Evolutionary conservation across 1,284 basidiomycete species (phyloP).

Genomic region (Sanghuangporus baumii): DNA sequence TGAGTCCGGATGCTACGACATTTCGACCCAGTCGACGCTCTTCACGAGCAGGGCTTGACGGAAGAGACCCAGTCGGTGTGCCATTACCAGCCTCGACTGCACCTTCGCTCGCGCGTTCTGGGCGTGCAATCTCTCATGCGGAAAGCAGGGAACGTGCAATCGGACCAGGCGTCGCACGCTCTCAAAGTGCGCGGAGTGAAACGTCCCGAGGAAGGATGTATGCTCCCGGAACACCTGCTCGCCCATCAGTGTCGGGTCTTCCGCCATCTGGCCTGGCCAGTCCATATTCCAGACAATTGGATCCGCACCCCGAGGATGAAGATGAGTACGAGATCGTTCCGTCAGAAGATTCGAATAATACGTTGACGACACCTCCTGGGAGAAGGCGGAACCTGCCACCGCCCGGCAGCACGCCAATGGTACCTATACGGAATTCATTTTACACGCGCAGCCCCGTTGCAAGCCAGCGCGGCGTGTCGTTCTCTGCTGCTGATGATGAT

Average conservation of each 20-base stretch:
- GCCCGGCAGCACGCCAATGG: not conserved
- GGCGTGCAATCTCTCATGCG: slow-evolving; percentile 4
- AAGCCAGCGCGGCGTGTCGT: slow-evolving; percentile 1
- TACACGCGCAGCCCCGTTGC: not conserved
- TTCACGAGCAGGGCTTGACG: slow-evolving; percentile 2
- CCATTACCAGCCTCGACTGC: slow-evolving; percentile 9
- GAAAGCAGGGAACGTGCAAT: not conserved
- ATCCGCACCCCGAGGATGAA: slow-evolving; percentile 8
- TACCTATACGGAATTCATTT: not conserved
- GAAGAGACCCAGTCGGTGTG: slow-evolving; percentile 4
- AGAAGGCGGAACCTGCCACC: not conserved
- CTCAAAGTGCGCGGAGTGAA: slow-evolving; percentile 1
- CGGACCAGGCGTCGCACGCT: slow-evolving; percentile 1
- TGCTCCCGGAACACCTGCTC: not conserved
- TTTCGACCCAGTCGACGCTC: not conserved
- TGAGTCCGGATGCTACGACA: not conserved
- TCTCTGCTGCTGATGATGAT: slow-evolving; percentile 4
- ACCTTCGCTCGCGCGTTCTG: slow-evolving; percentile 12
- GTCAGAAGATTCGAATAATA: not conserved
- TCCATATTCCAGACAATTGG: slow-evolving; percentile 11
- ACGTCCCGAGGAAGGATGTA: not conserved
- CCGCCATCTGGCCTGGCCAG: slow-evolving; percentile 11
- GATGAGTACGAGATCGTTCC: slow-evolving; percentile 4
- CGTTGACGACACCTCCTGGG: slow-evolving; percentile 10
- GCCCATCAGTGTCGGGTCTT: not conserved